Evolutionary conservation across 1,284 basidiomycete genomes (phyloP).

Genomic region (Veloboletus limbatus): DNA sequence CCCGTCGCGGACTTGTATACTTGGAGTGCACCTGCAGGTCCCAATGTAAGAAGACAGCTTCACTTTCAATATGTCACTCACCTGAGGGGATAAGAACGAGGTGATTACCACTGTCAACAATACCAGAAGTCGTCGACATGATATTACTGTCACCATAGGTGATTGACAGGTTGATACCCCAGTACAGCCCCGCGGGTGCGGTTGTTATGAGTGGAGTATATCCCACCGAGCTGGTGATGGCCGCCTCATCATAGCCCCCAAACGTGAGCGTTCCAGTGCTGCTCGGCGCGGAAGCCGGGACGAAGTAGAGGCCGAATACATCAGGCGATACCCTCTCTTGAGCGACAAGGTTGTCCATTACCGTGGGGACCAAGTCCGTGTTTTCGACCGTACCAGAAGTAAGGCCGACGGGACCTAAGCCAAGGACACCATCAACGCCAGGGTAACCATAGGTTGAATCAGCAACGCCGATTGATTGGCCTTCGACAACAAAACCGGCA

Average conservation of each 20-base stretch:
- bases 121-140: not conserved
- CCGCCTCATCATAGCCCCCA: constrained; percentile 41
- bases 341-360: constrained; percentile 42
- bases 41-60: not conserved
- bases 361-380: constrained; percentile 36
- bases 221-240: constrained; percentile 42
- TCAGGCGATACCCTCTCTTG: constrained; percentile 44
- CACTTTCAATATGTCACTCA: not conserved
- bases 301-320: constrained; percentile 50
- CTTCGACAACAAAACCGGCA: constrained; percentile 40
- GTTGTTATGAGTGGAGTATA: constrained; percentile 51
- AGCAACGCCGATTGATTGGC: constrained; percentile 55
- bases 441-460: constrained; percentile 39
- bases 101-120: not conserved
- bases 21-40: not conserved
- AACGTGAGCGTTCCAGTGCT: constrained; percentile 45
- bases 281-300: constrained; percentile 35
- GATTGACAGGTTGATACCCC: constrained; percentile 55
- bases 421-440: constrained; percentile 55
- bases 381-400: constrained; percentile 37
- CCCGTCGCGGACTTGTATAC: not conserved
- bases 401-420: constrained; percentile 54
- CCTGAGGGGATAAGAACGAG: not conserved
- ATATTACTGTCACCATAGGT: not conserved
- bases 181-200: constrained; percentile 45